Evolutionary conservation across 2,329 filamentous ascomycete genomes (phyloP), one percentile per base, ranked within the genome.

Genomic region (Fusarium tricinctum): DNA sequence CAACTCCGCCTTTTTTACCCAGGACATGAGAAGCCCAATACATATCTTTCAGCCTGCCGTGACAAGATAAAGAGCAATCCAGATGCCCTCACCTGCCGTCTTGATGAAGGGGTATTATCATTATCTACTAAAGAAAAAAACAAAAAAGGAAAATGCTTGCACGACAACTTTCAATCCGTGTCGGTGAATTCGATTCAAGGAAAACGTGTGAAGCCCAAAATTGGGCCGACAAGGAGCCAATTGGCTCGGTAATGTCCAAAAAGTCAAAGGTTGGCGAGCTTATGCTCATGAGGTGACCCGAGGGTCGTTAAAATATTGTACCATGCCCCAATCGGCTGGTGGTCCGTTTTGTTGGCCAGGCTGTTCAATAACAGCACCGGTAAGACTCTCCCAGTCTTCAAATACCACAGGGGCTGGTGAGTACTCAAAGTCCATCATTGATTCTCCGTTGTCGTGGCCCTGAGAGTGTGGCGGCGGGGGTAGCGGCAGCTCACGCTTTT

Each of bases 351-450:
- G 76, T 46, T 74, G 74, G 22, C 70, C 55, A 12, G 65, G 68
- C 56, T 79, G 78, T 44, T 78, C 76, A 20, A 79, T 71, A 20
- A 80, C 74, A 22, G 77, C 72, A 22, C 77, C 76, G 23, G 76
- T 69, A 30, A 82, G 75, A 56, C 74, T 78, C 55, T 80, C 80
- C 81, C 81, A 83, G 60, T 81, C 80, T 3, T 81, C 78, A 44
- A 82, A 81, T 12, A 78, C 74, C 32, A 80, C 75, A 9, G 76
- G 74, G 4, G 75, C 74, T 4, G 80, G 75, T 30, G 81, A 79
- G 63, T 80, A 82, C 52, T 83, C 80, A 69, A 82, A 82, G 44
- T 82, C 81, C 79, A 83, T 82, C 69, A 80, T 76, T 12, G 73
- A 70, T 28, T 79, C 77, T 20, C 63, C 66, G 13, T 63, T 49